Conservation (phyloP, 2,329 filamentous ascomycete genomes). For the Sclerotinia borealis region DNA sequence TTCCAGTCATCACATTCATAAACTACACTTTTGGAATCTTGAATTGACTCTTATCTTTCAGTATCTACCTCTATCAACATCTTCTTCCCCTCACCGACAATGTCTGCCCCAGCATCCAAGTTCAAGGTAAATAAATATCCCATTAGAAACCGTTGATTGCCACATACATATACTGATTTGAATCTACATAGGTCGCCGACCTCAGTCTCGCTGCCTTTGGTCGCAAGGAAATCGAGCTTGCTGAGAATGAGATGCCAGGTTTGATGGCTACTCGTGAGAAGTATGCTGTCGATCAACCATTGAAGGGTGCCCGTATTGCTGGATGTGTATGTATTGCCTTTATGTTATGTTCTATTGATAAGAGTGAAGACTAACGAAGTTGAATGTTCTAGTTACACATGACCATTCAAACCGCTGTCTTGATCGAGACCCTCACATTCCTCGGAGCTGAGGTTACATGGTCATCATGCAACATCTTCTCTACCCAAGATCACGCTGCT, state of each 20-base stretch:
- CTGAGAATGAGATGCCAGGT: conserved; percentile 96
- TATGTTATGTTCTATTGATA: conserved; percentile 56
- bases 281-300: conserved; percentile 88
- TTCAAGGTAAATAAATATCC: conserved; percentile 26
- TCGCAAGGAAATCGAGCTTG: conserved; percentile 97
- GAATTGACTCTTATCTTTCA: not conserved
- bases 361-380: not conserved
- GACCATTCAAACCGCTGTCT: conserved; percentile 99
- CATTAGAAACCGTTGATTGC: not conserved
- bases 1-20: not conserved
- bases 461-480: conserved; percentile 99
- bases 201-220: conserved; percentile 96
- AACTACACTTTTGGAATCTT: not conserved
- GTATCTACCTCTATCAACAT: conserved; percentile 9
- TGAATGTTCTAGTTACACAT: conserved; percentile 20
- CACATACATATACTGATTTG: conserved; percentile 10
- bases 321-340: conserved; percentile 60
- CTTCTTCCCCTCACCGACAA: conserved; percentile 23
- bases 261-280: conserved; percentile 90
- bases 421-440: conserved; percentile 93
- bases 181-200: conserved; percentile 71
- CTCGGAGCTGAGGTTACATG: conserved; percentile 98
- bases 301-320: conserved; percentile 91
- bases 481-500: conserved; percentile 94
- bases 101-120: conserved; percentile 33